Base-by-base conservation (phyloP, 1,284 basidiomycete genomes). In the Trametes pubescens region DNA sequence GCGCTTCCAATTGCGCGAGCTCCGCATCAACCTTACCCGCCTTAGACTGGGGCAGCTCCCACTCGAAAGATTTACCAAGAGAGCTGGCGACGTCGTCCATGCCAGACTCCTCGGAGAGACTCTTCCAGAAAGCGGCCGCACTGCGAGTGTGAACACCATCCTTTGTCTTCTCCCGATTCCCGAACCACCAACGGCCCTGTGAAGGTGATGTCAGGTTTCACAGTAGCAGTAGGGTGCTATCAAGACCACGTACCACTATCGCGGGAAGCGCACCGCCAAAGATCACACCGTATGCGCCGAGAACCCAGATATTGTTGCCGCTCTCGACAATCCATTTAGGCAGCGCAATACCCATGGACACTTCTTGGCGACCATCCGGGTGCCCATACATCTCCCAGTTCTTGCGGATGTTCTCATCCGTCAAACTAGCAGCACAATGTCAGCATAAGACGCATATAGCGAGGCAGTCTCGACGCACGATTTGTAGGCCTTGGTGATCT, bases 401-500 rank as follows among this genome's bases (percentile, higher is more conserved):
- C 74, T 93, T 89, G 53, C 96, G 93, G 63, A 95, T 96, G 1
- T 87, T 91, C 73, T 96, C 95, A 78, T 99, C 96, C 0, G 97
- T 99, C 47, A 99, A 80, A 8, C 93, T 94, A 21, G 32, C 10
- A 11, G 14, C 16, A 14, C 4, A 4, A 13, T 62, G 8, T 53
- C 7, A 51, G 16, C 11, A n/a, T 13, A 13, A 11, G 8, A 48
- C 24, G 26, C 13, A 51, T 44, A 32, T 40, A 40, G 0, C 16
- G 18, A 18, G 10, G 4, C 0, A 7, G 4, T 22, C 22, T n/a
- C n/a, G 43, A 79, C 88, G 66, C 69, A 94, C 87, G 97, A 79
- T 84, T 99, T 99, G 83, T 99, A 99, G 0, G 98, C 98, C 78
- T 99, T 99, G 26, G 98, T 99, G 49, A 99, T 82, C 52, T 95